phyloP scores from a whole-genome alignment of 495 filamentous ascomycete species.

The Letharia columbiana region DNA sequence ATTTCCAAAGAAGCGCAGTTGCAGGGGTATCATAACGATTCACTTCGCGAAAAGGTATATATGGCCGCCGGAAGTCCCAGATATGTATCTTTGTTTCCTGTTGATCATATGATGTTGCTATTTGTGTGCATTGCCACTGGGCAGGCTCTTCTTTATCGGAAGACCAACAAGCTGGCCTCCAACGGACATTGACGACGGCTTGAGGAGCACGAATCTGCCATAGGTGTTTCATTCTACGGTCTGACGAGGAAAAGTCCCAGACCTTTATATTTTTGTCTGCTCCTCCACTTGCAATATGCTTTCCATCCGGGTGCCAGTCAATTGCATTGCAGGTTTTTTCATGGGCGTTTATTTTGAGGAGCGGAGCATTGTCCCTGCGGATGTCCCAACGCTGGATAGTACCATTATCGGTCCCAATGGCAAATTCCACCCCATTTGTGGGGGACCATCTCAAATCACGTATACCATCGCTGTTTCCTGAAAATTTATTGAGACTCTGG shows the following conservation, averaged over 20 bases:
- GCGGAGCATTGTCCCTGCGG: constrained; percentile 47
- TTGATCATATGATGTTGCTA: constrained; percentile 59
- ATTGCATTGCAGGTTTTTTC: constrained; percentile 69
- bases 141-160: constrained; percentile 55
- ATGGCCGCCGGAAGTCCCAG: constrained; percentile 85
- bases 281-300: constrained; percentile 77
- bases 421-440: constrained; percentile 75
- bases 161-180: constrained; percentile 75
- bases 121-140: constrained; percentile 56
- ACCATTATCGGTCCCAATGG: constrained; percentile 81
- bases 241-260: constrained; percentile 78
- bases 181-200: constrained; percentile 68
- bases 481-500: constrained; percentile 48
- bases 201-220: constrained; percentile 54
- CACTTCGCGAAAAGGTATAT: constrained; percentile 80
- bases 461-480: constrained; percentile 66
- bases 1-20: constrained; percentile 79
- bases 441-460: constrained; percentile 86
- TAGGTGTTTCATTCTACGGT: constrained; percentile 68
- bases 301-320: constrained; percentile 94
- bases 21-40: constrained; percentile 62
- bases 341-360: constrained; percentile 76
- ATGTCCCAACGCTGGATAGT: constrained; percentile 65
- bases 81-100: constrained; percentile 67
- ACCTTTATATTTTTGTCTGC: constrained; percentile 78